Evolutionary conservation across 2,329 filamentous ascomycete genomes (phyloP).

Genomic region (Sporothrix luriei): DNA sequence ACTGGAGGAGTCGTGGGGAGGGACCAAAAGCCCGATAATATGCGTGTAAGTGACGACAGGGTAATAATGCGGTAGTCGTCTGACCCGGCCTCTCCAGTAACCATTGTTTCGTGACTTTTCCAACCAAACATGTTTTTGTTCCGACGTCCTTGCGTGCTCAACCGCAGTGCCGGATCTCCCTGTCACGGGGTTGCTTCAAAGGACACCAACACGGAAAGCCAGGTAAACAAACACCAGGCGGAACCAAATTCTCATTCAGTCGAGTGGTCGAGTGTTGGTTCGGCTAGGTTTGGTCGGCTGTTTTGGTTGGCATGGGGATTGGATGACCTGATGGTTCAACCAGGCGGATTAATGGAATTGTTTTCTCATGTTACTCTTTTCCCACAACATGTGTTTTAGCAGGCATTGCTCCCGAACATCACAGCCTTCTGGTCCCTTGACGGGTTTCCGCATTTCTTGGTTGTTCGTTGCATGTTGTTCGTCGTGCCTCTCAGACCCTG

Average conservation of each 20-base stretch:
- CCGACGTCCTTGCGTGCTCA: neutral
- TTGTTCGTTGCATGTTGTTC: constrained; percentile 11
- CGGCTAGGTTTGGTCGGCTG: neutral
- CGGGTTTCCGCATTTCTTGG: constrained; percentile 13
- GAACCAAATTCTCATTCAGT: neutral
- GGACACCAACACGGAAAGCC: neutral
- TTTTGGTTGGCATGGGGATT: constrained; percentile 16
- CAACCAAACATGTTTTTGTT: neutral
- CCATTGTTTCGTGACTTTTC: constrained; percentile 24
- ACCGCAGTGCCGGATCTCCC: neutral
- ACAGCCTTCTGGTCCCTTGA: constrained; percentile 20
- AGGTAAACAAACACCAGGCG: constrained; percentile 6
- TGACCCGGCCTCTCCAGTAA: constrained; percentile 1
- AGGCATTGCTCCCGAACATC: constrained; percentile 33
- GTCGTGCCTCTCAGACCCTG: neutral
- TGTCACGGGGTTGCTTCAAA: neutral
- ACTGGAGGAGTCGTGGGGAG: constrained; percentile 11
- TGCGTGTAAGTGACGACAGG: constrained; percentile 26
- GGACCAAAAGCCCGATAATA: constrained; percentile 21
- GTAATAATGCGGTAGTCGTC: neutral
- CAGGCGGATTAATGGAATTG: constrained; percentile 11
- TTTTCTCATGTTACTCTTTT: constrained; percentile 22
- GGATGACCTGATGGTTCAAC: constrained; percentile 5
- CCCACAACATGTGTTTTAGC: constrained; percentile 33
- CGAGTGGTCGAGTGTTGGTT: neutral